phyloP scores from a whole-genome alignment of 768 basidiomycete genomes.

The Lepiota venenata region DNA sequence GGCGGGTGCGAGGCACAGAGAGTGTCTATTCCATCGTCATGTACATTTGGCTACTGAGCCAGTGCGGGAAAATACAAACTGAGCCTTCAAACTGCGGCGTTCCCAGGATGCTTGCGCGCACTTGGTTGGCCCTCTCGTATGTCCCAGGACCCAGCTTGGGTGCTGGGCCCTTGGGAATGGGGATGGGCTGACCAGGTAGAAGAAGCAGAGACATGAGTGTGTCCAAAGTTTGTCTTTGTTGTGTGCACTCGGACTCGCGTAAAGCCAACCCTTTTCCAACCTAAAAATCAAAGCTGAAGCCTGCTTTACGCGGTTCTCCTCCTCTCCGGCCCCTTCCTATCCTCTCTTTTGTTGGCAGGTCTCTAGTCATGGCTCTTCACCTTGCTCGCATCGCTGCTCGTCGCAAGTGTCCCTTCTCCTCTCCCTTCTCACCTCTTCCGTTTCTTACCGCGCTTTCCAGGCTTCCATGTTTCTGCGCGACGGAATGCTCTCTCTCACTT shows the following conservation, averaged over 20 bases:
- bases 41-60: slow-evolving; percentile 16
- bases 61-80: slow-evolving; percentile 46
- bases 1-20: slow-evolving; percentile 61
- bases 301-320: slow-evolving; percentile 11
- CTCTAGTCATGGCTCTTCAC: slow-evolving; percentile 52
- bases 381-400: slow-evolving; percentile 65
- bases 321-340: slow-evolving; percentile 15
- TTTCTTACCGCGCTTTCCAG: slow-evolving; percentile 35
- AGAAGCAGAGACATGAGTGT: slow-evolving; percentile 37
- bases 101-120: slow-evolving; percentile 73
- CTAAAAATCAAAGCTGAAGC: slow-evolving; percentile 20
- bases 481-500: slow-evolving; percentile 82
- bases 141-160: slow-evolving; percentile 64
- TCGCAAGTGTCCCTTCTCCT: slow-evolving; percentile 39
- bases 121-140: slow-evolving; percentile 58
- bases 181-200: slow-evolving; percentile 79
- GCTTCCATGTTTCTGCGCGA: slow-evolving; percentile 78
- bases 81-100: slow-evolving; percentile 56
- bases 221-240: slow-evolving; percentile 26
- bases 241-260: slow-evolving; percentile 24
- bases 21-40: slow-evolving; percentile 47
- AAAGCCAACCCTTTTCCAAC: no score
- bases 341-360: slow-evolving; percentile 15
- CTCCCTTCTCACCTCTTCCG: background rate
- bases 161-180: slow-evolving; percentile 43